Evolutionary conservation across 257 asterid species (phyloP).

Genomic region (Solanum pennellii): DNA sequence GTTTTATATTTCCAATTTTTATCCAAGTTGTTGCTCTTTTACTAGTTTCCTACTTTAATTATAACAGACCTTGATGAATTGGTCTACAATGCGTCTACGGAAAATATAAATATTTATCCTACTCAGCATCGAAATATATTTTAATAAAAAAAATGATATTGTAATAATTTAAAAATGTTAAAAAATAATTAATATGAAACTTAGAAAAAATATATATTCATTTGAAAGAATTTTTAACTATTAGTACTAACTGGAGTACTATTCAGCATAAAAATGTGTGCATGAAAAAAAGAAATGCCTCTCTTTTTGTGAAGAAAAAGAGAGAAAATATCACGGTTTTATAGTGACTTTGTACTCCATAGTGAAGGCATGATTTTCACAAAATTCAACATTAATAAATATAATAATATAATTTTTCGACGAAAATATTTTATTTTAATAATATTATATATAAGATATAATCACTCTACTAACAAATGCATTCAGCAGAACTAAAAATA

Average conservation of each 20-base stretch:
- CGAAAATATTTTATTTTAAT: not conserved
- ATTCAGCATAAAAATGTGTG: not conserved
- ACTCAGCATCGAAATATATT: fast-evolving
- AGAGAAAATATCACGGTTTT: not conserved
- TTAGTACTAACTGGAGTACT: not conserved
- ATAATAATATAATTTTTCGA: not conserved
- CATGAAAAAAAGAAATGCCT: not conserved
- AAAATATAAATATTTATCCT: not conserved
- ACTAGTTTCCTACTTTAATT: not conserved
- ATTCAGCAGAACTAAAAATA: not conserved
- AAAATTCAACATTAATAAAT: not conserved
- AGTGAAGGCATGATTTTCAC: not conserved
- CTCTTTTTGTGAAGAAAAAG: not conserved
- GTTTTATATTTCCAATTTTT: not conserved
- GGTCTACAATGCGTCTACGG: not conserved
- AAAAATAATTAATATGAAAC: not conserved
- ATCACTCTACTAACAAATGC: not conserved
- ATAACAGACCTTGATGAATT: no score
- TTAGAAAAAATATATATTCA: not conserved
- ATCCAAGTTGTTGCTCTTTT: fast-evolving
- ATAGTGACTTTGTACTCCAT: not conserved
- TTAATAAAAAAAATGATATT: no score
- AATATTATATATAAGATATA: not conserved
- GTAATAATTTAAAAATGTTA: no score
- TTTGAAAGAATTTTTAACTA: not conserved